These are phyloP conservation scores for Ophiobolus disseminans DNA, from an alignment of 2,329 filamentous ascomycete species.

Conservation along the genomic window DNA sequence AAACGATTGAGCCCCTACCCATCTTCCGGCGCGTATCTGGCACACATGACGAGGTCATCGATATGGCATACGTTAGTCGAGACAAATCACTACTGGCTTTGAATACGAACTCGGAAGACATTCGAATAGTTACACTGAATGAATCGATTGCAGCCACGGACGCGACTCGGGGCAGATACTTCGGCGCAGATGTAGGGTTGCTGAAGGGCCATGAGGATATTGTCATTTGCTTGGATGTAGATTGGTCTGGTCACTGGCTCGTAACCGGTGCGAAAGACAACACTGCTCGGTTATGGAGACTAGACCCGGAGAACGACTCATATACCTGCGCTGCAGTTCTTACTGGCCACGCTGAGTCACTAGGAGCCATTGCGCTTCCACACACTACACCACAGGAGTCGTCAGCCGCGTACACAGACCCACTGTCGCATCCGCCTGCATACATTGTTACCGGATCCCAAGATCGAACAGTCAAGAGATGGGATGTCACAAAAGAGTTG, in stretches of 20 bases:
- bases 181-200: constrained; percentile 86
- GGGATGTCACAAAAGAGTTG: constrained; percentile 69
- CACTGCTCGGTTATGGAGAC: constrained; percentile 85
- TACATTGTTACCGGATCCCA: constrained; percentile 93
- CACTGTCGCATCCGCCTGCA: constrained; percentile 78
- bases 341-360: constrained; percentile 90
- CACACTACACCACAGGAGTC: constrained; percentile 70
- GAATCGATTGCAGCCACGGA: constrained; percentile 36
- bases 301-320: constrained; percentile 77
- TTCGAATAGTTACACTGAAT: constrained; percentile 80
- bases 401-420: constrained; percentile 74
- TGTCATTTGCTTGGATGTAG: constrained; percentile 89
- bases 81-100: constrained; percentile 84
- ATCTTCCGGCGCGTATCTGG: constrained; percentile 84
- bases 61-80: constrained; percentile 83
- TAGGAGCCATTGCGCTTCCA: constrained; percentile 87
- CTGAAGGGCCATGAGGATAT: constrained; percentile 94
- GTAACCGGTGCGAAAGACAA: constrained; percentile 98
- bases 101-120: constrained; percentile 93
- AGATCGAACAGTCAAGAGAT: constrained; percentile 93
- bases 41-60: constrained; percentile 97
- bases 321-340: constrained; percentile 84
- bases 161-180: constrained; percentile 63
- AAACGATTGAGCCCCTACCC: constrained; percentile 64
- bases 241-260: constrained; percentile 97